Evolutionary conservation across 2,329 filamentous ascomycete genomes (phyloP).

Genomic region (Cordyceps tenuipes): DNA sequence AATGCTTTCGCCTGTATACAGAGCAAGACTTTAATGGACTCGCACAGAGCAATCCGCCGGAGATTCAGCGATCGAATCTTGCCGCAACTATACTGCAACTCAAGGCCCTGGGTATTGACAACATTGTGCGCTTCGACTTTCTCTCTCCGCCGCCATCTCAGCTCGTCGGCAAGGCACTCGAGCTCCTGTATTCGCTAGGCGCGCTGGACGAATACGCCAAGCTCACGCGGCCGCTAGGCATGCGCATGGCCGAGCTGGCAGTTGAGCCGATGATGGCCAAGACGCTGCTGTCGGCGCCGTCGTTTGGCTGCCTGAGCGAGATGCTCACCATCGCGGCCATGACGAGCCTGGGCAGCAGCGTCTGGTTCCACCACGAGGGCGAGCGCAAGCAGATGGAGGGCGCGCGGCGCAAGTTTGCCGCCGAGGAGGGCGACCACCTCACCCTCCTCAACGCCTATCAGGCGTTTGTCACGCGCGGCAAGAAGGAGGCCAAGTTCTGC

Average conservation of each 20-base stretch:
- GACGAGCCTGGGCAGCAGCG: conserved; percentile 73
- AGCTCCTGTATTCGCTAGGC: conserved; percentile 78
- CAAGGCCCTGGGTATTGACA: conserved; percentile 91
- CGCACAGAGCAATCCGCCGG: conserved; percentile 67
- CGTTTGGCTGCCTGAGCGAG: conserved; percentile 73
- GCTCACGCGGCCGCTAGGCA: conserved; percentile 78
- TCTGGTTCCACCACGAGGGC: conserved; percentile 76
- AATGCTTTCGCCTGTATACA: conserved; percentile 90
- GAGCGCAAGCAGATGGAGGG: conserved; percentile 69
- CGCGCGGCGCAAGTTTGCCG: conserved; percentile 42
- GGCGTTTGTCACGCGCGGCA: conserved; percentile 73
- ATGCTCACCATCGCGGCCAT: conserved; percentile 90
- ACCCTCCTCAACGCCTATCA: conserved; percentile 29
- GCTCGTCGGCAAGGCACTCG: conserved; percentile 75
- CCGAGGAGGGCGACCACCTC: too few relatives aligned
- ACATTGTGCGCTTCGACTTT: conserved; percentile 85
- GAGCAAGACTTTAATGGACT: conserved; percentile 61
- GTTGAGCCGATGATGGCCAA: conserved; percentile 96
- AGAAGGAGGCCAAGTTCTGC: conserved; percentile 79
- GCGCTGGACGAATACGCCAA: conserved; percentile 86
- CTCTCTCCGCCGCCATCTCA: conserved; percentile 78
- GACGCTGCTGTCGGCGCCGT: conserved; percentile 65
- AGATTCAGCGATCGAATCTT: conserved; percentile 87
- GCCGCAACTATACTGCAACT: conserved; percentile 83
- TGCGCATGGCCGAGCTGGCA: conserved; percentile 85